Conservation (phyloP, 164 flowering plant species). For the Umbilicus rupestris region DNA sequence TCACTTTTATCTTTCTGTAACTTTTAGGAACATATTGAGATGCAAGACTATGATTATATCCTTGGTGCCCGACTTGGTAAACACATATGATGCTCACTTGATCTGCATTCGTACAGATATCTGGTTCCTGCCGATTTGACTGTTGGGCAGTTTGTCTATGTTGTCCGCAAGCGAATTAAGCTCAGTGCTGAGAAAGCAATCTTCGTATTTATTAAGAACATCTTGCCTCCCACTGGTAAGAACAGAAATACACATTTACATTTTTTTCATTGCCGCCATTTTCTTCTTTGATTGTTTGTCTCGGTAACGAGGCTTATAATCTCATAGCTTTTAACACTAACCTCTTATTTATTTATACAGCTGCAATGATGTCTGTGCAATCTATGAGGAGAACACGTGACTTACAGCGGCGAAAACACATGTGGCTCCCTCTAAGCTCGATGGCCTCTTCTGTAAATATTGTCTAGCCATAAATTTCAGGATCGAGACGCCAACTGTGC, state of each 20-base stretch:
- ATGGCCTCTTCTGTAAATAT: conserved; percentile 14
- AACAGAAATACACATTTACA: neutral
- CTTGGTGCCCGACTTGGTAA: no score
- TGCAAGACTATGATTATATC: neutral
- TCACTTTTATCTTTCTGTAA: no score
- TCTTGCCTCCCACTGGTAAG: conserved; percentile 80
- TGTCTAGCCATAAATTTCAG: no score
- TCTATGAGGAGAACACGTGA: conserved; percentile 83
- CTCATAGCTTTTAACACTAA: no score
- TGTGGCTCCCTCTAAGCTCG: conserved; percentile 36
- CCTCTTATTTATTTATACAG: no score
- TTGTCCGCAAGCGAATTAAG: conserved; percentile 80
- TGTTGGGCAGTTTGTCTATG: conserved; percentile 82
- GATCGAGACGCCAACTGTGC: no score
- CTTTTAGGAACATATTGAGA: neutral
- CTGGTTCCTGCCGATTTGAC: conserved; percentile 86
- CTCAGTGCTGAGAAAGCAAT: conserved; percentile 78
- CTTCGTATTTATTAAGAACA: conserved; percentile 65
- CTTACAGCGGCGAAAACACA: conserved; percentile 89
- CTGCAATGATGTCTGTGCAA: conserved; percentile 84
- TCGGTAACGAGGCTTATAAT: no score
- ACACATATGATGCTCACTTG: neutral
- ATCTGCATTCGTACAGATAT: conserved; percentile 35
- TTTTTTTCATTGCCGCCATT: neutral
- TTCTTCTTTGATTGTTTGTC: neutral